Evolutionary conservation across 352 stramenopile species (phyloP), one percentile per base, ranked within the genome.

Genomic region (Pythium pectinolyticum): DNA sequence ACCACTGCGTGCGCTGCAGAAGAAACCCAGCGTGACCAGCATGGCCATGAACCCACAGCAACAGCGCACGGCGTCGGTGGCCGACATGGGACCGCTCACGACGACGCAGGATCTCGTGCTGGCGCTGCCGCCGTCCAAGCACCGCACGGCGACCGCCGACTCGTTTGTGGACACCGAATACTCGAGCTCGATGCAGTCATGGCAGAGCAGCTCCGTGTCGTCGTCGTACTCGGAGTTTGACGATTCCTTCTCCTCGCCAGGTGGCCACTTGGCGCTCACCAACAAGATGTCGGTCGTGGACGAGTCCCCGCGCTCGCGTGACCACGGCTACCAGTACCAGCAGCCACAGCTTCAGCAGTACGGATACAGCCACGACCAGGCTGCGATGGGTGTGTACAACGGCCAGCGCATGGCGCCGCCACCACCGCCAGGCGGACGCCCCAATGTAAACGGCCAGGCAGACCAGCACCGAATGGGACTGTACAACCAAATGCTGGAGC

Each of bases 401-500:
- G n/a, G 35, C 2, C 54, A 48, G 27, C 43, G 34, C 15, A 41
- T 20, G 46, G 14, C 46, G 72, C 54, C 68, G 75, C 56, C 73
- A 70, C 66, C 78, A 73, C 54, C 72, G 70, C 20, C 57, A 66
- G 32, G 67, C 69, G 60, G 67, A 37, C 53, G 64, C 35, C 74
- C 73, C 22, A 68, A 64, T 41, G 15, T 11, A 30, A 19, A n/a
- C 22, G 43, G 46, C 40, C 45, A 31, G 15, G 19, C 50, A 71
- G 67, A 78, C 45, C 69, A 75, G 55, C 57, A 70, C 45, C 82
- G 80, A 22, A 69, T 77, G 61, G 80, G 67, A 14, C 71, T 91
- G 9, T 91, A 91, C 72, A 88, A 89, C 61, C 78, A 91, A 57
- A 89, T 91, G 82, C 66, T 89, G 28, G 80, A 88, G 61, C 67